A percentile compares a stretch with the other conserved stretches of the same genome.
Conservation (phyloP, 257 asterid species). For the Solanum dulcamara region DNA sequence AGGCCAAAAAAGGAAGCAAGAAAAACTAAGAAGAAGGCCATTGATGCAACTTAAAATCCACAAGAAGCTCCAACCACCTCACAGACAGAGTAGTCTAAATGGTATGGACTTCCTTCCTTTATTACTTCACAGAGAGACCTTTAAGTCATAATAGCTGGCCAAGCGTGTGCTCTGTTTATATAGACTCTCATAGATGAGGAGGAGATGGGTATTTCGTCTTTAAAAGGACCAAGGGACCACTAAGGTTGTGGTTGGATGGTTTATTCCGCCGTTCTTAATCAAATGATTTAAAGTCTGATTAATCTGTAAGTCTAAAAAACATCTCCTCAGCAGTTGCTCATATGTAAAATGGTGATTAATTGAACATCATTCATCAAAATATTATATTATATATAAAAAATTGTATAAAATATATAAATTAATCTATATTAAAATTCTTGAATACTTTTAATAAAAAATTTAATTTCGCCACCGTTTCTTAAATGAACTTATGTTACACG, state of each 20-base stretch:
- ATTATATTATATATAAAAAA: no score
- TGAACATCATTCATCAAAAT: no score
- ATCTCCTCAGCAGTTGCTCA: no score
- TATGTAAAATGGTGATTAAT: no score
- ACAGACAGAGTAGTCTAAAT: conserved; percentile 23
- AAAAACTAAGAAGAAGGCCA: conserved; percentile 52
- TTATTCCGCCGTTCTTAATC: background rate
- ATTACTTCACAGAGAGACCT: conserved; percentile 13
- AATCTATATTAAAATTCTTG: no score
- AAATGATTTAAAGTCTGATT: background rate
- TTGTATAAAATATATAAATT: no score
- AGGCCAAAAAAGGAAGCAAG: conserved; percentile 48
- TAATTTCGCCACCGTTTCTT: no score
- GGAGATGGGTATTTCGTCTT: background rate
- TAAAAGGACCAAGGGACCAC: background rate
- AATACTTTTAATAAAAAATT: no score
- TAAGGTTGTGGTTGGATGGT: background rate
- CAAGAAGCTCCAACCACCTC: conserved; percentile 31
- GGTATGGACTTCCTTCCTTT: conserved; percentile 39
- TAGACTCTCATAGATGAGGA: conserved; percentile 14
- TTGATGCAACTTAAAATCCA: conserved; percentile 19
- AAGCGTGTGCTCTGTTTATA: conserved; percentile 79
- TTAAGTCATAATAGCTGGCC: conserved; percentile 7
- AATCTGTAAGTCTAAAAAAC: no score
- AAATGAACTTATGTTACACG: no score